A percentile compares a stretch with the other conserved stretches of the same genome.
phyloP scores from a whole-genome alignment of 768 basidiomycete genomes.

The Lyophyllum atratum region DNA sequence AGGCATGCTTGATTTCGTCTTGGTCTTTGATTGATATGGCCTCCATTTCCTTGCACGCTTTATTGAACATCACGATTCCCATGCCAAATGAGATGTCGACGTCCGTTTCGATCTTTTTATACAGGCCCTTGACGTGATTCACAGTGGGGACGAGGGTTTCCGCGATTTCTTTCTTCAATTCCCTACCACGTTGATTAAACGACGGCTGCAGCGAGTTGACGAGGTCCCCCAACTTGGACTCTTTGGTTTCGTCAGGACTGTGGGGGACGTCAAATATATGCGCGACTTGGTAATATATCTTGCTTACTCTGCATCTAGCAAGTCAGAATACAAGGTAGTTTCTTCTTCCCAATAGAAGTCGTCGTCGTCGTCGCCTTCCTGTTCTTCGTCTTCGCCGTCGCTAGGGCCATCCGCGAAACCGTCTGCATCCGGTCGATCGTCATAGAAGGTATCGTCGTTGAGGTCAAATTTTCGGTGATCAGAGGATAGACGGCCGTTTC shows the following conservation, averaged over 20 bases:
- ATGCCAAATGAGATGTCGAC: constrained; percentile 38
- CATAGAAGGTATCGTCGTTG: constrained; percentile 18
- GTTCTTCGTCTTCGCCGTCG: constrained; percentile 16
- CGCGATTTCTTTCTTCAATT: constrained; percentile 41
- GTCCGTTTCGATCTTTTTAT: constrained; percentile 36
- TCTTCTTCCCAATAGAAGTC: constrained; percentile 55
- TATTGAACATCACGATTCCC: constrained; percentile 56
- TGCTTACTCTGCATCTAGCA: constrained; percentile 45
- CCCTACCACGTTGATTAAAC: constrained; percentile 40
- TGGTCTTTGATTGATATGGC: constrained; percentile 42
- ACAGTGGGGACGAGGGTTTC: constrained; percentile 46
- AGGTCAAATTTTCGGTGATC: constrained; percentile 11
- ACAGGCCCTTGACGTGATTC: constrained; percentile 46
- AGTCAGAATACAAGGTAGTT: constrained; percentile 49
- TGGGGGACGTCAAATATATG: constrained; percentile 7
- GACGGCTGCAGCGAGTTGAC: constrained; percentile 42
- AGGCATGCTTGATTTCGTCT: constrained; percentile 39
- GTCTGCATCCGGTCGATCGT: constrained; percentile 5
- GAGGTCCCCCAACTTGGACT: constrained; percentile 35
- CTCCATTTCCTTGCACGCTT: constrained; percentile 57
- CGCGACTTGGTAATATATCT: constrained; percentile 7
- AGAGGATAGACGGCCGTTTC: neutral
- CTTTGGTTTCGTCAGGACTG: constrained; percentile 29
- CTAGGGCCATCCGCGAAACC: constrained; percentile 2
- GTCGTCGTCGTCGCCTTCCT: constrained; percentile 28